These are phyloP conservation scores for Quercus glauca DNA, from an alignment of 306 rosid genomes.

Conservation along the genomic window DNA sequence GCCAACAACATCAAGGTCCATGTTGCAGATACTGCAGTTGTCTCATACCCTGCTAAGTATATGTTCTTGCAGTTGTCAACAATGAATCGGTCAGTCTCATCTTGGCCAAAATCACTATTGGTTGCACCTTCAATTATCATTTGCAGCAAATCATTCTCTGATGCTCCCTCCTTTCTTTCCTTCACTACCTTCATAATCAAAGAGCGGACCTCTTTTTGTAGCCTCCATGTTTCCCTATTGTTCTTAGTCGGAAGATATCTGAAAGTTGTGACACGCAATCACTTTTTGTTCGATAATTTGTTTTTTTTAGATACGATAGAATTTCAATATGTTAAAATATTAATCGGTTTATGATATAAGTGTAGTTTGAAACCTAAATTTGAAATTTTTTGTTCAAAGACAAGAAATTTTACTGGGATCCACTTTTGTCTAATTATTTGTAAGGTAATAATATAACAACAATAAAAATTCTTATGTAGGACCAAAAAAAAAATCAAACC, in stretches of 20 bases:
- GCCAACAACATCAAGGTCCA: conserved; percentile 51
- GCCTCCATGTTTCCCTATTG: conserved; percentile 40
- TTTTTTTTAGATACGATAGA: no score
- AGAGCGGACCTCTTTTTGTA: conserved; percentile 37
- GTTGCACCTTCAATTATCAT: conserved; percentile 31
- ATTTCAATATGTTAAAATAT: no score
- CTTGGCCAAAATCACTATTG: conserved; percentile 13
- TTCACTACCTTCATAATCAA: conserved; percentile 31
- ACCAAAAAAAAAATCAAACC: neutral
- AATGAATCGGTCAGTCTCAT: conserved; percentile 15
- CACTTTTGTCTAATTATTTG: no score
- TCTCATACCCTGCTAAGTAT: conserved; percentile 38
- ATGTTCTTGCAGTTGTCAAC: conserved; percentile 37
- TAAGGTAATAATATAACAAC: no score
- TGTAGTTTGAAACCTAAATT: no score
- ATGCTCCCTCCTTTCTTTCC: conserved; percentile 17
- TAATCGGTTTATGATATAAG: no score
- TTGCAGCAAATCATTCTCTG: conserved; percentile 29
- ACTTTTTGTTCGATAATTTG: no score
- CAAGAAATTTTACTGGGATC: no score
- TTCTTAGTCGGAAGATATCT: conserved; percentile 49
- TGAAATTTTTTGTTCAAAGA: no score
- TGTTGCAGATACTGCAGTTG: conserved; percentile 38
- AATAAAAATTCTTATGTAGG: no score
- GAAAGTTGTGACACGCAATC: neutral